Evolutionary conservation across 345 rosid genomes (phyloP).

Genomic region (Rhizophora mangle): DNA sequence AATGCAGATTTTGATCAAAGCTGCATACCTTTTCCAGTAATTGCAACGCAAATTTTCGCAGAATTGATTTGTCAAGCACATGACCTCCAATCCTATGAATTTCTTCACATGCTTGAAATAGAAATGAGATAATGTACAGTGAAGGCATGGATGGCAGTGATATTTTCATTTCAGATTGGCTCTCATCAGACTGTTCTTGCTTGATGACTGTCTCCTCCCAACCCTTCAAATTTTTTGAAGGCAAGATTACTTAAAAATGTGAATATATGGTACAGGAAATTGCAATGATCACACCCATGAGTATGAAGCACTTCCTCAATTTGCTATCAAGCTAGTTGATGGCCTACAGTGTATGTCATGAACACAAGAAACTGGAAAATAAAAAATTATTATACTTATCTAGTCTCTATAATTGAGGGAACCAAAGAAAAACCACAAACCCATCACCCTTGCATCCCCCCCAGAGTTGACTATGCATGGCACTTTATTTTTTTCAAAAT

Average conservation of each 20-base stretch:
- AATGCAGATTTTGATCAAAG: constrained; percentile 5
- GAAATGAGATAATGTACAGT: constrained; percentile 78
- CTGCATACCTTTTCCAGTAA: constrained; percentile 70
- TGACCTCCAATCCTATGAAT: constrained; percentile 98
- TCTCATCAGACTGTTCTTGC: constrained; percentile 67
- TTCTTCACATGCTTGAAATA: constrained; percentile 95
- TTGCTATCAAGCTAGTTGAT: not conserved
- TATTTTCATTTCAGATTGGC: constrained; percentile 76
- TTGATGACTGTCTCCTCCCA: constrained; percentile 95
- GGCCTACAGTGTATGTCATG: not conserved
- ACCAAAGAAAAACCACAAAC: not conserved
- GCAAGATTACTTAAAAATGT: constrained; percentile 16
- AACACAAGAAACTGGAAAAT: no score
- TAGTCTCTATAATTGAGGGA: not conserved
- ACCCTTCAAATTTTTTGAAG: constrained; percentile 56
- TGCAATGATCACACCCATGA: not conserved
- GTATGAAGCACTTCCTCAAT: not conserved
- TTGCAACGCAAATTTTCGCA: constrained; percentile 68
- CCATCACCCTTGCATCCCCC: not conserved
- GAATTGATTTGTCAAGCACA: constrained; percentile 79
- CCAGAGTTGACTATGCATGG: not conserved
- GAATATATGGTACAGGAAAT: constrained; percentile 2
- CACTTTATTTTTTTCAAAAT: not conserved
- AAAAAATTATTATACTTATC: not conserved
- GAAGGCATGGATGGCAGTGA: constrained; percentile 96